These are phyloP conservation scores for Copromyces sp. DNA, from an alignment of 495 filamentous ascomycete species.

Conservation along the genomic window DNA sequence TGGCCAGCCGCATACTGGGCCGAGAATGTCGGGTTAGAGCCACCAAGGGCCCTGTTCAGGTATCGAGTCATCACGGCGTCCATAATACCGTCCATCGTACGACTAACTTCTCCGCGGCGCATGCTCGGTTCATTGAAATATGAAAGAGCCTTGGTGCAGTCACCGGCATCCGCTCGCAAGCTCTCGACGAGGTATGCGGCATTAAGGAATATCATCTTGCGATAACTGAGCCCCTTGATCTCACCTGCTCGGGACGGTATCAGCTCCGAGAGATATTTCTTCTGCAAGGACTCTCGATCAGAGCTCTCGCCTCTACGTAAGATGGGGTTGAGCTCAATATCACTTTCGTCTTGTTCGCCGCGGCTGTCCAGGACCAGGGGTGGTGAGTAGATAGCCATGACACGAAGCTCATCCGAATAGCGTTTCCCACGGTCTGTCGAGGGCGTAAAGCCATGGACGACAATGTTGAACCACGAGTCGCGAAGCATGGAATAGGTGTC, in stretches of 20 bases:
- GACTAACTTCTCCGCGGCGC: conserved; percentile 65
- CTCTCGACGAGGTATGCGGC: conserved; percentile 78
- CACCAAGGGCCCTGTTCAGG: conserved; percentile 57
- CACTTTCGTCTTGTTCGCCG: conserved; percentile 81
- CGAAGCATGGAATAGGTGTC: conserved; percentile 60
- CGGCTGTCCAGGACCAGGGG: conserved; percentile 75
- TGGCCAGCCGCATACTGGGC: conserved; percentile 81
- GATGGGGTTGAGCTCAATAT: conserved; percentile 89
- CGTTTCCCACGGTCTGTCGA: conserved; percentile 56
- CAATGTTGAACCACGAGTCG: conserved; percentile 96
- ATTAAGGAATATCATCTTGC: conserved; percentile 82
- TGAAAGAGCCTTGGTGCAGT: conserved; percentile 74
- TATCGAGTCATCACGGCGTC: conserved; percentile 64
- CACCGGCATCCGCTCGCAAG: conserved; percentile 68
- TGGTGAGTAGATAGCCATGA: conserved; percentile 75
- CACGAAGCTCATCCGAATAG: conserved; percentile 59
- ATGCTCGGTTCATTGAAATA: conserved; percentile 92
- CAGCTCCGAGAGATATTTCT: conserved; percentile 58
- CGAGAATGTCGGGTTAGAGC: conserved; percentile 61
- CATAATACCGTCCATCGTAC: conserved; percentile 77
- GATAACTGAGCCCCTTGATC: conserved; percentile 70
- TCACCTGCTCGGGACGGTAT: conserved; percentile 66
- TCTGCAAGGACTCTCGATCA: conserved; percentile 70
- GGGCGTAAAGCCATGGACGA: conserved; percentile 80
- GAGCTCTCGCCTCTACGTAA: conserved; percentile 70